phyloP scores from a whole-genome alignment of 768 basidiomycete species.

The Dentipellis fragilis region DNA sequence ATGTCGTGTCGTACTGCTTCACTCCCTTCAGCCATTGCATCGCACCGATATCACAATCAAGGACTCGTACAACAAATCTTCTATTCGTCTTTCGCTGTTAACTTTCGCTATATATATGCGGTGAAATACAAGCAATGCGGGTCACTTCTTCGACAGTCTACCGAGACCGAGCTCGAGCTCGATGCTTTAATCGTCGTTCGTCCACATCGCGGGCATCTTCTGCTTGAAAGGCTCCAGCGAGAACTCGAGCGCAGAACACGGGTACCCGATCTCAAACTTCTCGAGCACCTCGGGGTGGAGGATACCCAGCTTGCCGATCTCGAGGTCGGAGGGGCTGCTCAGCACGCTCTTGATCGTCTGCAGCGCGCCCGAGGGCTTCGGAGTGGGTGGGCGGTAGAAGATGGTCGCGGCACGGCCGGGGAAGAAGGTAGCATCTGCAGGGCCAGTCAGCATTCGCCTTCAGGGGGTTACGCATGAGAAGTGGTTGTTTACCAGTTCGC shows the following conservation, averaged over 20 bases:
- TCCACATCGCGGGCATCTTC: conserved; percentile 47
- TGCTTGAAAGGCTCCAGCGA: conserved; percentile 91
- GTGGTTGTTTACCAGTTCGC: conserved; percentile 45
- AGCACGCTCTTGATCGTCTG: conserved; percentile 37
- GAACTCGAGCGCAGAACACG: conserved; percentile 93
- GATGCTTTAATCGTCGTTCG: conserved; percentile 29
- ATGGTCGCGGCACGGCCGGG: conserved; percentile 91
- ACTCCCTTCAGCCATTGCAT: too few species aligned
- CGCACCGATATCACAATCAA: too few species aligned
- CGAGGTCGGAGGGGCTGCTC: conserved; percentile 42
- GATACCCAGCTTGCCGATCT: conserved; percentile 86
- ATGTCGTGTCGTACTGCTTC: too few species aligned
- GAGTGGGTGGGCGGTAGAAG: conserved; percentile 60
- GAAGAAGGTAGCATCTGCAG: conserved; percentile 84
- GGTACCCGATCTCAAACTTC: conserved; percentile 90
- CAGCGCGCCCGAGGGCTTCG: conserved; percentile 20
- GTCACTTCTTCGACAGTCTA: not conserved
- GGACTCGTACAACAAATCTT: not conserved
- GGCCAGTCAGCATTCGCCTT: not conserved
- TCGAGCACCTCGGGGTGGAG: conserved; percentile 86
- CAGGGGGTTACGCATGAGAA: not conserved
- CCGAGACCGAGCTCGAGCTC: too few species aligned
- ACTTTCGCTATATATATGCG: not conserved
- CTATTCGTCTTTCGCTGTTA: not conserved
- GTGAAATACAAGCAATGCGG: not conserved